Conservation (phyloP, 768 basidiomycete genomes). For the Leccinum obscurum region DNA sequence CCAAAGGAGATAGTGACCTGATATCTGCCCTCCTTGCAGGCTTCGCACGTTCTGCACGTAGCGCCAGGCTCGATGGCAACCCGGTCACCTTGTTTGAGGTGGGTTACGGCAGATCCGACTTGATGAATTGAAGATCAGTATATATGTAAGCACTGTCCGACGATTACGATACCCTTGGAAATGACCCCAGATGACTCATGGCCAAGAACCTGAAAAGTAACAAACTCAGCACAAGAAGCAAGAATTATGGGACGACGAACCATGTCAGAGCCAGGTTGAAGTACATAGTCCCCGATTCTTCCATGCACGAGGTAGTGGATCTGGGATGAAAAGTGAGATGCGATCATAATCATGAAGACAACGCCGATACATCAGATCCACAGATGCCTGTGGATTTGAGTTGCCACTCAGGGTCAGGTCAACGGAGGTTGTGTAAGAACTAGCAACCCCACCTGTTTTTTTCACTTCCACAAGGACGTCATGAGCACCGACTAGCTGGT, state of each 20-base stretch:
- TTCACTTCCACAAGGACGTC: slow-evolving; percentile 89
- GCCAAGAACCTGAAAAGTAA: slow-evolving; percentile 71
- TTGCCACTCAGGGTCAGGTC: slow-evolving; percentile 10
- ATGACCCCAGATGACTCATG: slow-evolving; percentile 90
- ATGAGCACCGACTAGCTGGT: slow-evolving; percentile 54
- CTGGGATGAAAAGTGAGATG: slow-evolving; percentile 35
- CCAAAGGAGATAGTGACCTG: slow-evolving; percentile 48
- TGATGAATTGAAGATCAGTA: slow-evolving; percentile 2
- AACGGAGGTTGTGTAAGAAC: slow-evolving; percentile 3
- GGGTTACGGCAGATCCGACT: slow-evolving; percentile 78
- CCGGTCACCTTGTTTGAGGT: slow-evolving; percentile 78
- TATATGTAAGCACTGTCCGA: not conserved
- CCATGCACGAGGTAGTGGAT: slow-evolving; percentile 82
- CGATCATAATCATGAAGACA: not conserved
- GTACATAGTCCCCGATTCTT: slow-evolving; percentile 76
- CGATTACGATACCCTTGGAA: slow-evolving; percentile 49
- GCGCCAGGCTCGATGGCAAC: slow-evolving; percentile 93
- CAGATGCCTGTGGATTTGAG: slow-evolving; percentile 65
- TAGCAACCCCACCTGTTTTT: slow-evolving; percentile 71
- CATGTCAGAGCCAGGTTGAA: slow-evolving; percentile 67
- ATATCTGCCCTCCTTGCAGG: slow-evolving; percentile 82
- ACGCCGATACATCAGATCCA: slow-evolving; percentile 71
- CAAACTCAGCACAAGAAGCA: not conserved
- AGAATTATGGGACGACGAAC: slow-evolving; percentile 36
- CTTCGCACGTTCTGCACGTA: slow-evolving; percentile 80